Conservation (phyloP, 805 yeast genomes). For the Starmerella floricola region DNA sequence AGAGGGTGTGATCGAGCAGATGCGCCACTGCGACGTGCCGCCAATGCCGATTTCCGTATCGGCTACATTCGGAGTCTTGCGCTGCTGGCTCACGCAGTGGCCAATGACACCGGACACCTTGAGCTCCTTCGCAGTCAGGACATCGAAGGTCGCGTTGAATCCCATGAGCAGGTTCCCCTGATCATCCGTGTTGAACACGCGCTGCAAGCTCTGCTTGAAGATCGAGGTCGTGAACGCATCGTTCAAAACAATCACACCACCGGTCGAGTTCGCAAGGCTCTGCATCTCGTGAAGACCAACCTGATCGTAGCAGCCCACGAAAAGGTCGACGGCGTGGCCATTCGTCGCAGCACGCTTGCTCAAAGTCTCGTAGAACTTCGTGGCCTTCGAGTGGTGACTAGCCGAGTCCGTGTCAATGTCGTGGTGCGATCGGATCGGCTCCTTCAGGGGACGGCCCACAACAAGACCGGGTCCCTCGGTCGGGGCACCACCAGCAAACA, state of each 20-base stretch:
- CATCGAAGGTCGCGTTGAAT: constrained; percentile 77
- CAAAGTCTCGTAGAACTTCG: constrained; percentile 62
- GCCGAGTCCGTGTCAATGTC: constrained; percentile 89
- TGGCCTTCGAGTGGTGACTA: constrained; percentile 75
- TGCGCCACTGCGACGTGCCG: constrained; percentile 76
- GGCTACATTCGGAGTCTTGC: constrained; percentile 57
- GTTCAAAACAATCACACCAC: constrained; percentile 76
- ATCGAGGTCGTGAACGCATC: constrained; percentile 93
- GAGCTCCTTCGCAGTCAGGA: constrained; percentile 74
- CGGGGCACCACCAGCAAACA: constrained; percentile 91
- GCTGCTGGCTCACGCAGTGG: constrained; percentile 61
- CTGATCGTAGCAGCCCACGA: constrained; percentile 94
- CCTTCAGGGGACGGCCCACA: constrained; percentile 81
- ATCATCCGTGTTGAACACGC: constrained; percentile 75
- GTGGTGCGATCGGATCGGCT: constrained; percentile 93
- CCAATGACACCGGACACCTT: constrained; percentile 91
- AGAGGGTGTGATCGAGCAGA: constrained; percentile 74
- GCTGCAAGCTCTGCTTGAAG: constrained; percentile 81
- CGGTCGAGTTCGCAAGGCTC: constrained; percentile 68
- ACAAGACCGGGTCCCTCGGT: constrained; percentile 91
- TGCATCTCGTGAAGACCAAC: constrained; percentile 93
- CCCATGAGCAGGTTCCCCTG: constrained; percentile 82
- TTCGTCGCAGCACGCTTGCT: constrained; percentile 58
- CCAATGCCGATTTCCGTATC: constrained; percentile 93
- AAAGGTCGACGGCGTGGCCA: constrained; percentile 76